Base-by-base conservation (phyloP, 495 filamentous ascomycete genomes). In the Penicillium flavigenum region DNA sequence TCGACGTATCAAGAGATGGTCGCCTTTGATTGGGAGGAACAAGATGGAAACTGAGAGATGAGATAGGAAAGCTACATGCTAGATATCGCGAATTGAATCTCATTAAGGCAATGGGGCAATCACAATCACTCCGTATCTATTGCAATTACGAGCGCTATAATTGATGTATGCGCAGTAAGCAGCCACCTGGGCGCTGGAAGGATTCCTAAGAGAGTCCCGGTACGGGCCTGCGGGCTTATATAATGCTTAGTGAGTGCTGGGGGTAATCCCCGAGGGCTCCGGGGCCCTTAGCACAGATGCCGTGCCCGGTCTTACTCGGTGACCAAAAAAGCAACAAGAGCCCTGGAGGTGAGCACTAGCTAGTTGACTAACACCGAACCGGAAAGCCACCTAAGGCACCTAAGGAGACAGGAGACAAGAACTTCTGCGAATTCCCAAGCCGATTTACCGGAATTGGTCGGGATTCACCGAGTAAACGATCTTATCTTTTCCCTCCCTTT, bases 401-500 rank as follows among this genome's bases (percentile, higher is more conserved):
- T n/a, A n/a, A 17, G 36, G 7, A 39, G n/a, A 11, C 10, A 17
- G 36, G 7, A 39, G n/a, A 11, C 10, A 7, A 47, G 12, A 29
- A 27, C 24, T 27, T 26, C 24, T 26, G 44, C 22, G 9, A 27
- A n/a, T 29, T 22, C 22, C 53, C 32, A 43, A 47, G 31, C 42
- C 27, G 16, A 27, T 11, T 54, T n/a, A 32, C 43, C 36, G 16
- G 16, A 39, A 9, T 26, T 11, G 41, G 32, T 38, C 34, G 44
- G 53, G 32, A 29, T 27, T 38, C 34, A 17, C 43, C 44, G 29
- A 54, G 31, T 4, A 9, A 44, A 45, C 27, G 51, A 55, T 55
- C 53, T 55, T 47, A 55, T 55, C 53, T 55, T 45, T 36, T 12
- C 11, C 19, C 49, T 12, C 11, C 14, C 49, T 42, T 34, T 41